A percentile compares a stretch with the other conserved stretches of the same genome.
These are phyloP conservation scores for Heterococcus sp. DNA, from an alignment of 108 stramenopile genomes.

Conservation along the genomic window DNA sequence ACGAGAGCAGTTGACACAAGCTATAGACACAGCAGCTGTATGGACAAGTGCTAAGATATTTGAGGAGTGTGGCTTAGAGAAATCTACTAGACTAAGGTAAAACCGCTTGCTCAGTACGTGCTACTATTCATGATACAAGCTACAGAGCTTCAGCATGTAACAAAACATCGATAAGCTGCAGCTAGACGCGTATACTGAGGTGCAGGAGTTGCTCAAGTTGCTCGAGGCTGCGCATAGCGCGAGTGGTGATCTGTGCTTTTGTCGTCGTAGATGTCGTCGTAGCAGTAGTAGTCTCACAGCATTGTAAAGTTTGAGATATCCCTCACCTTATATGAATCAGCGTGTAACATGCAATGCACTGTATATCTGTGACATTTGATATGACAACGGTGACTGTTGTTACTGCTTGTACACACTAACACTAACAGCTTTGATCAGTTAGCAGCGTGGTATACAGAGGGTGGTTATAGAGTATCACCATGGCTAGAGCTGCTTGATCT, in stretches of 20 bases:
- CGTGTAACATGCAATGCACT: not conserved
- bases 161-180: not conserved
- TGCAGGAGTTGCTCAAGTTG: not conserved
- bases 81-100: not conserved
- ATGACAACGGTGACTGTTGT: not conserved
- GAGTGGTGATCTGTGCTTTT: not conserved
- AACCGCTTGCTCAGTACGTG: not conserved
- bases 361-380: not conserved
- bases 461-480: slow-evolving; percentile 30
- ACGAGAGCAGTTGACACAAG: slow-evolving; percentile 1
- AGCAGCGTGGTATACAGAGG: slow-evolving; percentile 38
- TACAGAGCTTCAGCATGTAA: not conserved
- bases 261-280: not conserved
- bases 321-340: not conserved
- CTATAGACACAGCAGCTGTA: slow-evolving; percentile 33
- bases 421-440: slow-evolving; percentile 22
- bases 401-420: not conserved
- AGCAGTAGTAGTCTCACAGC: not conserved
- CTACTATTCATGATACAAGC: not conserved
- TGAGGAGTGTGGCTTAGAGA: not conserved
- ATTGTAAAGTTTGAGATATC: not conserved
- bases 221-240: not conserved
- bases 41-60: slow-evolving; percentile 40
- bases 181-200: not conserved
- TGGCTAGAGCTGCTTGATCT: slow-evolving; percentile 50